Percentiles rank a stretch among this genome's conserved stretches.
phyloP scores from a whole-genome alignment of 345 rosid species.

The Ceriops tagal region DNA sequence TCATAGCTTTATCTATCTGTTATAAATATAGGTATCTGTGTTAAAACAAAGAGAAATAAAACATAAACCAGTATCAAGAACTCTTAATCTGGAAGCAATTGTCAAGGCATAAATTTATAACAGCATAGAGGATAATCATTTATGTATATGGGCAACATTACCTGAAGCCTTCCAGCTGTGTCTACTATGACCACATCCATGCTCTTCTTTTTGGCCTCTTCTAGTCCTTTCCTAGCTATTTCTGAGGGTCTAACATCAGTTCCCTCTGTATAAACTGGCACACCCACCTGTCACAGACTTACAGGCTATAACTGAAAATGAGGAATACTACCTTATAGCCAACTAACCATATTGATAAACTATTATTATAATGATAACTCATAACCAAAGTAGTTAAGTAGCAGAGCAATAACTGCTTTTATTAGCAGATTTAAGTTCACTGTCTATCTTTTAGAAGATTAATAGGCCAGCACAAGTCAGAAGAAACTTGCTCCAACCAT shows the following conservation, averaged over 20 bases:
- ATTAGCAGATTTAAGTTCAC: too few relatives aligned
- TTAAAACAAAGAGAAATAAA: slow-evolving; percentile 7
- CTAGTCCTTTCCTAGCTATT: slow-evolving; percentile 83
- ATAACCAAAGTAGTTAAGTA: too few relatives aligned
- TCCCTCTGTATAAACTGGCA: slow-evolving; percentile 85
- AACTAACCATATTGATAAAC: background rate
- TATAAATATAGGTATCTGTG: background rate
- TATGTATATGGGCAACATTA: slow-evolving; percentile 21
- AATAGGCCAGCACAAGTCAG: too few relatives aligned
- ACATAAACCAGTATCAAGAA: background rate
- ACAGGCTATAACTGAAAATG: slow-evolving; percentile 27
- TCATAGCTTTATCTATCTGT: slow-evolving; percentile 94
- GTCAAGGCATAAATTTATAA: slow-evolving; percentile 3
- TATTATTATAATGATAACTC: too few relatives aligned
- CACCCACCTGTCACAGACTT: slow-evolving; percentile 65
- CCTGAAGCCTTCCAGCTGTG: slow-evolving; percentile 99
- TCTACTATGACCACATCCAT: slow-evolving; percentile 88
- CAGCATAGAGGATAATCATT: background rate
- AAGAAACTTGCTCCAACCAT: background rate
- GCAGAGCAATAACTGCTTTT: too few relatives aligned
- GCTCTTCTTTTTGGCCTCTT: slow-evolving; percentile 77
- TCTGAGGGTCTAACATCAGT: slow-evolving; percentile 82
- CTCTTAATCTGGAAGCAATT: background rate
- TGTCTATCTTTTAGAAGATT: too few relatives aligned
- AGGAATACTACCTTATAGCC: slow-evolving; percentile 10